Percentiles rank a stretch among this genome's conserved stretches.
phyloP scores from a whole-genome alignment of 164 flowering plant species.

The Berberis thunbergii region DNA sequence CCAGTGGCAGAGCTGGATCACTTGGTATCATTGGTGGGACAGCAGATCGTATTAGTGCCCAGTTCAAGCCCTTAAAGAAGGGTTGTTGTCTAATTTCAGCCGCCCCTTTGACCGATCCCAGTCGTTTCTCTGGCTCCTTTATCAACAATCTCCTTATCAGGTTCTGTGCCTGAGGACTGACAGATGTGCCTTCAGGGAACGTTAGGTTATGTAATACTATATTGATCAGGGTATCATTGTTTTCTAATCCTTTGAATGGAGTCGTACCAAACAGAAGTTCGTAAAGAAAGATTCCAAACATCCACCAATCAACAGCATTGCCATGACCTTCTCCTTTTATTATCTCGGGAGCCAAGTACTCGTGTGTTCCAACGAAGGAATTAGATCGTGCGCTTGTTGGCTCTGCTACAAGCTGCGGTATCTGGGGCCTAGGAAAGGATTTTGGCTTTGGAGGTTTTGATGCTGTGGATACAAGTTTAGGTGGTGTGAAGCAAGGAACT shows the following conservation, averaged over 20 bases:
- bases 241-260: conserved; percentile 68
- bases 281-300: conserved; percentile 66
- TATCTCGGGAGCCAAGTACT: conserved; percentile 88
- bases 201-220: conserved; percentile 56
- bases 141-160: conserved; percentile 49
- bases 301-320: conserved; percentile 96
- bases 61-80: conserved; percentile 74
- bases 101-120: conserved; percentile 75
- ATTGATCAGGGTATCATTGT: conserved; percentile 66
- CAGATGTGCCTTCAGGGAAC: conserved; percentile 49
- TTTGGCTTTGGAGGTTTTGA: conserved; percentile 42
- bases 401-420: conserved; percentile 81
- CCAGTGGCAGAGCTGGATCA: conserved; percentile 21
- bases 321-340: conserved; percentile 86
- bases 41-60: conserved; percentile 77
- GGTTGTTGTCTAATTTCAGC: conserved; percentile 78
- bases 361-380: conserved; percentile 92
- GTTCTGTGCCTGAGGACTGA: conserved; percentile 62
- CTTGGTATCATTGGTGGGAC: conserved; percentile 57
- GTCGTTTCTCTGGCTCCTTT: conserved; percentile 68
- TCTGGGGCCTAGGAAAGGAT: conserved; percentile 33
- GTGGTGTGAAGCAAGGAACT: conserved; percentile 68
- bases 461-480: conserved; percentile 28
- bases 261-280: conserved; percentile 77
- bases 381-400: conserved; percentile 84